Base-by-base conservation (phyloP, 805 yeast genomes). In the Yarrowia sp. region DNA sequence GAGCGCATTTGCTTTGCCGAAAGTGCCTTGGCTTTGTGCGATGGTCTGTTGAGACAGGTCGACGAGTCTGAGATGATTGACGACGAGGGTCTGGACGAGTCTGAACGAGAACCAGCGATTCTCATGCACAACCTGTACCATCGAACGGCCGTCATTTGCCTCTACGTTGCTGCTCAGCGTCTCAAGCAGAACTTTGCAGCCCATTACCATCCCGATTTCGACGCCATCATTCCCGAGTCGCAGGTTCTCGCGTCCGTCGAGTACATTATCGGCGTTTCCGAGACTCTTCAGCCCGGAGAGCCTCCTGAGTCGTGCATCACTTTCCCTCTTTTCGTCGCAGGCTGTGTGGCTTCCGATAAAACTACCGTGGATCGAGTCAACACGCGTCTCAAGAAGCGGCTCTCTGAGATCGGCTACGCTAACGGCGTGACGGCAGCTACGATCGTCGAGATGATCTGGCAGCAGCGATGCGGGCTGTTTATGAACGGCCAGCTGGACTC, bases 191-290 rank as follows among this genome's bases (percentile, higher is more conserved):
- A 55, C 61, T 55, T 55, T 55, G 61, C 61, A 3, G 61, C 47
- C 21, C 61, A 55, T 18, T 55, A 55, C 38, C 61, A 55, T 38
- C 61, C 61, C n/a, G 61, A 55, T 21, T 55, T 55, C 29, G 61
- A 55, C 36, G 47, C 46, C 27, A 55, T 55, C 14, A 55, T 55
- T 19, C 46, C 61, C 1, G 61, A 38, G 19, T 25, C 46, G 3
- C 33, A 25, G 16, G 61, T 55, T 2, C 47, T 33, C 29, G 19
- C 47, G 2, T 38, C 61, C 1, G 47, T 55, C n/a, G 29, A 38
- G 61, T 55, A 55, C 61, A 55, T 55, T 38, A 55, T 55, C 16
- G 61, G 38, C 6, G 47, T 55, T 10, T 55, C 61, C 1, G 61
- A 55, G 47, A 55, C 61, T 27, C 38, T 55, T 3, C 36, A 55